Evolutionary conservation across 805 yeast species (phyloP), one percentile per base, ranked within the genome.

Genomic region (Blastobotrys mokoenaii): DNA sequence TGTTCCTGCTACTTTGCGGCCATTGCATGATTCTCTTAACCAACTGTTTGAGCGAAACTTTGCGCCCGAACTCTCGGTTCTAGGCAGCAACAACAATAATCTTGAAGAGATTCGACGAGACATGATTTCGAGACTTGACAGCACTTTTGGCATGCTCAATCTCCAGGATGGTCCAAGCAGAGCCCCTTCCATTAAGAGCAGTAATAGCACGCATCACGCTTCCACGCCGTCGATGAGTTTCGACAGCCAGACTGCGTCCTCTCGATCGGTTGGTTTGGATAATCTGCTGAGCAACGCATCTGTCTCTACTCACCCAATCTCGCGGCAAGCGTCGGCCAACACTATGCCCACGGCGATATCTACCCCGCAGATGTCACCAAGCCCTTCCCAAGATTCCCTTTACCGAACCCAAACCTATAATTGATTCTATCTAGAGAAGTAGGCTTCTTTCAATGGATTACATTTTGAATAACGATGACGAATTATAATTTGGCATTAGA

Each of bases 41-140:
- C 74, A 72, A 30, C 63, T 86, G 46, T 85, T 76, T 66, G 71
- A 70, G 51, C 73, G 73, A 64, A 84, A 86, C 59, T 87, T 87
- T 63, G 66, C 67, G 22, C 72, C 67, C 5, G 96, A 87, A 53
- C 80, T 88, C 14, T 31, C 45, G 7, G n/a, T 40, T 16, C 37
- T 51, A 10, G 39, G 31, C 16, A n/a, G 27, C 37, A 25, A 33
- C 10, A 22, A 37, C 25, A 22, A 22, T 22, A 8, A 22, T 22
- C 14, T 14, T 30, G 41, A 37, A n/a, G 35, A 37, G 20, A 36
- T 12, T 11, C 36, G 29, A n/a, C 40, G 15, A 32, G 30, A 11
- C 11, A 8, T 38, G 17, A 11, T 38, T 2, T 34, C 38, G 20
- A 3, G 38, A 34, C 38, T n/a, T 5, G 40, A 38, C 35, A 32